Evolutionary conservation across 2,329 filamentous ascomycete species (phyloP), one percentile per base, ranked within the genome.

Genomic region (Colletotrichum echinochloae): DNA sequence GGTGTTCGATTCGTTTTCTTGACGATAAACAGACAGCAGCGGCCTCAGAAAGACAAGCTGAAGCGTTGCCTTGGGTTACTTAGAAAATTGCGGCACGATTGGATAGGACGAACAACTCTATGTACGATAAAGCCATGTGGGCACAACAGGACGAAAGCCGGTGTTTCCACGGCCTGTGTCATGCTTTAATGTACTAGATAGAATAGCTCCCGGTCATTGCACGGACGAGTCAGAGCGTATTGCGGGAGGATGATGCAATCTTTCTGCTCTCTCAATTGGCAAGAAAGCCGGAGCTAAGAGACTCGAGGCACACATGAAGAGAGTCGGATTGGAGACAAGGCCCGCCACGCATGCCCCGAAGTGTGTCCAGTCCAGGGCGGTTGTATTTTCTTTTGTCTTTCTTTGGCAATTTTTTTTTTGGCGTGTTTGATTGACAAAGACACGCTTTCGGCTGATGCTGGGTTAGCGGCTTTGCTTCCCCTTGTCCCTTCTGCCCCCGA

Each of bases 191-290:
- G 39, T 8, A 33, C 56, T 51, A 18, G 44, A 30, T 41, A 70
- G 30, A 46, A 49, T 33, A 63, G 67, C 41, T 30, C 52, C 28
- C 37, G 51, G 56, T 33, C 28, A 46, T 59, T 37, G 65, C 60
- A 56, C 66, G 61, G 54, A 60, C 46, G 51, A 46, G 69, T 70
- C 69, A 70, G 64, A 70, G 66, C 66, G 65, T 66, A 49, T n/a
- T 55, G 56, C 63, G 39, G 59, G 54, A 52, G 46, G 18, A 67
- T 11, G 35, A 37, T 30, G 46, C 54, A 23, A 39, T 64, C 30
- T 26, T 26, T 39, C 9, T 39, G 11, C 26, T 48, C 20, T 60
- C 14, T 20, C 26, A 48, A 35, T 41, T 23, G 61, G n/a, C 41
- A 35, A 30, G 23, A 61, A 28, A 39, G 28, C 7, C 18, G 39